Base-by-base conservation (phyloP, 1,139 yeast genomes). In the Saccharomyces uvarum region DNA sequence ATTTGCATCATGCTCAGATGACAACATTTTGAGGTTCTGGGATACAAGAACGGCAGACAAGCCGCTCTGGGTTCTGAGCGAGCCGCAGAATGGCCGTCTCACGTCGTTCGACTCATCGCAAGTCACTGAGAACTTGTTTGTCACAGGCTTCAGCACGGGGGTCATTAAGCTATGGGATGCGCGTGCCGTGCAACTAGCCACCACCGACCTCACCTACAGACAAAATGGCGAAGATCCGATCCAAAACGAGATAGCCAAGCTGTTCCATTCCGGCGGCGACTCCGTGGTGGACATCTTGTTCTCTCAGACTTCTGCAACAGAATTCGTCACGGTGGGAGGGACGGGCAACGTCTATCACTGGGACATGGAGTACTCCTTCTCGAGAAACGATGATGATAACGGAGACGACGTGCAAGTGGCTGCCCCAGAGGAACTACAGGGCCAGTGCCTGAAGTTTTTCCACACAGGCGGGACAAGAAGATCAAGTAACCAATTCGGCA, bases 291-390 rank as follows among this genome's bases (percentile, higher is more conserved):
- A 67, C 53, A 60, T 68, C 19, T 62, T 61, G 55, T 67, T 68
- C 51, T 63, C 68, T 1, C 56, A 57, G 48, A 64, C 65, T 11
- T 59, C 65, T 2, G 63, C 72, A 4, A 61, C 68, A 1, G 66
- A 65, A 51, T 63, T 68, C 49, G 48, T 68, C 19, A 63, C 70
- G 6, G 68, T 68, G 13, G 71, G 72, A 29, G 63, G 62, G 6
- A 56, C 65, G 8, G 72, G 71, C 21, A 66, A 65, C 48, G 64
- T 68, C 4, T 67, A 68, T 56, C 72, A 68, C 44, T 68, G 72
- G 72, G 69, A 68, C 54, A 54, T 66, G 55, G 65, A 62, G 47
- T 62, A 59, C 47, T 57, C 65, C 49, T 61, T 67, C 50, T 57
- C 63, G 19, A 60, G 58, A 21, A 58, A 61, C 47, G 65, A 60